Base-by-base conservation (phyloP, 2,329 filamentous ascomycete genomes). In the Macrophomina phaseolina region DNA sequence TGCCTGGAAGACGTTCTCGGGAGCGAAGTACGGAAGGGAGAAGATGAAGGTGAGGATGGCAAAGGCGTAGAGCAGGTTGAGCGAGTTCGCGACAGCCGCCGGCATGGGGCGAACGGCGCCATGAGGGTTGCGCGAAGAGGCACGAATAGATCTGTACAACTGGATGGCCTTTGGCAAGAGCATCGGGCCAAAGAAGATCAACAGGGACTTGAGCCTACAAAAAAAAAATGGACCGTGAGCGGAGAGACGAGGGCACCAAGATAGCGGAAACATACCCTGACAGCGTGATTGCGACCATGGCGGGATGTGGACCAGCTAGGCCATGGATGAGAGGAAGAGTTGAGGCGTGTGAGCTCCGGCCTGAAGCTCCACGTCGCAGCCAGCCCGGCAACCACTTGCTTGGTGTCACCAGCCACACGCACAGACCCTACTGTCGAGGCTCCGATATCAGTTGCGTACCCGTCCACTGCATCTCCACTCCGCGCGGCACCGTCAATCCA, bases 1-100 rank as follows among this genome's bases (percentile, higher is more conserved):
- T 18, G 83, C 78, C 36, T 79, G 75, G 83, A 98, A 97, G 77
- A 98, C 82, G 80, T 97, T 97, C 76, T 92, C 89, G 4, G 91
- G 90, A 5, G 87, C 82, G 74, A 93, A 89, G 67, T 81, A 70
- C 0, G 92, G 89, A 0, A 94, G 80, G 16, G 90, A 89, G 67
- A 87, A 85, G 67, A 89, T 73, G 62, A 91, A 78, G 71, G 84
- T 86, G 67, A 85, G 69, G 52, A 83, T 70, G 53, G 82, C 82
- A 69, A 83, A 81, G 71, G 86, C 64, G 75, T 87, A 81, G 72
- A 95, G 82, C 73, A 91, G 74, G 67, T 83, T 79, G 73, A 92
- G 81, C 66, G 89, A 80, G 76, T 88, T 80, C n/a, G 82, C 79
- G 62, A 87, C 86, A 49, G 79, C 74, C 1, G 75, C 71, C 12